Evolutionary conservation across 1,284 basidiomycete genomes (phyloP).

Genomic region (Mycena sp.): DNA sequence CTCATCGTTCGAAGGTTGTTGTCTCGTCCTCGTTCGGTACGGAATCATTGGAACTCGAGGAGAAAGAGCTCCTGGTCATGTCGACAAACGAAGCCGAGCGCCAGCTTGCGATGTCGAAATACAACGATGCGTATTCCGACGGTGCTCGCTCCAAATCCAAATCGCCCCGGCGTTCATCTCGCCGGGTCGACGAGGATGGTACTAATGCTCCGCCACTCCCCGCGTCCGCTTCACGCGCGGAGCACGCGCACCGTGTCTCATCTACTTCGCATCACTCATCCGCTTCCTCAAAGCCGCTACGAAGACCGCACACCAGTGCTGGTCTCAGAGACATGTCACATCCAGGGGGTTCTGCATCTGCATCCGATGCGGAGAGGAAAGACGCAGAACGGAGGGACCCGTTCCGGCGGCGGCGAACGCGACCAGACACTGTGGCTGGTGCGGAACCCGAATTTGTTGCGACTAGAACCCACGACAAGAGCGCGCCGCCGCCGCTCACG

Average conservation of each 20-base stretch:
- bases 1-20: conserved; percentile 56
- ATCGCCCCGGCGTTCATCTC: conserved; percentile 61
- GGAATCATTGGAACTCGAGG: conserved; percentile 75
- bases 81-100: conserved; percentile 78
- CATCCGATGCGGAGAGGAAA: conserved; percentile 23
- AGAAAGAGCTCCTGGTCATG: conserved; percentile 72
- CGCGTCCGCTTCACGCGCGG: conserved; percentile 43
- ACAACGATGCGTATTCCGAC: conserved; percentile 54
- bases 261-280: conserved; percentile 33
- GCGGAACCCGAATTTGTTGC: conserved; percentile 17
- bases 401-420: conserved; percentile 26
- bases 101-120: conserved; percentile 71
- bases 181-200: conserved; percentile 44
- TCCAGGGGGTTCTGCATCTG: conserved; percentile 20
- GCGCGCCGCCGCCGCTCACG: conserved; percentile 38
- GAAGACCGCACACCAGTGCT: conserved; percentile 76
- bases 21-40: conserved; percentile 66
- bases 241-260: conserved; percentile 33
- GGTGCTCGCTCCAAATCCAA: conserved; percentile 67
- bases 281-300: conserved; percentile 38
- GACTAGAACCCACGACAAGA: conserved; percentile 30
- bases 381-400: conserved; percentile 8
- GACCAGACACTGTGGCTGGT: background rate
- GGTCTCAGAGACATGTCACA: conserved; percentile 68
- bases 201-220: conserved; percentile 48